Evolutionary conservation across 441 rosid species (phyloP), one percentile per base, ranked within the genome.

Genomic region (Euphorbia schlechtendalii): DNA sequence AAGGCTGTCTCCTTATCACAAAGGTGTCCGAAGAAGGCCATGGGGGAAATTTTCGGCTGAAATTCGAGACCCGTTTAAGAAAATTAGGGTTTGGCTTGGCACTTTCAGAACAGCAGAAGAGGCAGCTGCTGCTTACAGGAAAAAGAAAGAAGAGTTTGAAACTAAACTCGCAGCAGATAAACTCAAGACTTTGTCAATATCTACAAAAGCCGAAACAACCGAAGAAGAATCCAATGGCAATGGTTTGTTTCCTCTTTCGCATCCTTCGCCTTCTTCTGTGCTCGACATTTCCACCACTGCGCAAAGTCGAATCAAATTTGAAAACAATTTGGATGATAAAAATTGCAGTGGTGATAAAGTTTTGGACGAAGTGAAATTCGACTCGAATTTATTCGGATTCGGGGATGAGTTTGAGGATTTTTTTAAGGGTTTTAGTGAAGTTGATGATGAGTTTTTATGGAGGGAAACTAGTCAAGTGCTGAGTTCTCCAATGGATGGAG

Each of bases 261-360:
- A 56, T 48, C 77, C 72, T 2, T 83, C 86, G 0, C 86, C 86
- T 0, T 80, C 74, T 0, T 80, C 86, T 7, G 86, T 80, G 69
- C 87, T 83, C n/a, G 83, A 74, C 61, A 65, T 65, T 20, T 56
- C 70, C 13, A 59, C 74, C 20, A 56, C 71, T 22, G 38, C 36
- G 22, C 76, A 49, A 20, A 51, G 34, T 51, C 34, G n/a, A 34
- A 54, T 66, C 27, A 45, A 59, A 63, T 7, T 61, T n/a, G 63
- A 65, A 21, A 56, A 17, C 59, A 28, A 15, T n/a, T 20, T n/a
- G 7, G 66, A 25, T 11, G 60, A 45, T 25, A 20, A 65, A n/a
- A 61, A 59, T 3, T 10, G 53, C 60, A 13, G 14, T 5, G 32
- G 13, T 27, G 61, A 9, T 2, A 38, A 20, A 38, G 4, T 7